phyloP scores from a whole-genome alignment of 2,329 filamentous ascomycete genomes.

The Emydomyces testavorans region DNA sequence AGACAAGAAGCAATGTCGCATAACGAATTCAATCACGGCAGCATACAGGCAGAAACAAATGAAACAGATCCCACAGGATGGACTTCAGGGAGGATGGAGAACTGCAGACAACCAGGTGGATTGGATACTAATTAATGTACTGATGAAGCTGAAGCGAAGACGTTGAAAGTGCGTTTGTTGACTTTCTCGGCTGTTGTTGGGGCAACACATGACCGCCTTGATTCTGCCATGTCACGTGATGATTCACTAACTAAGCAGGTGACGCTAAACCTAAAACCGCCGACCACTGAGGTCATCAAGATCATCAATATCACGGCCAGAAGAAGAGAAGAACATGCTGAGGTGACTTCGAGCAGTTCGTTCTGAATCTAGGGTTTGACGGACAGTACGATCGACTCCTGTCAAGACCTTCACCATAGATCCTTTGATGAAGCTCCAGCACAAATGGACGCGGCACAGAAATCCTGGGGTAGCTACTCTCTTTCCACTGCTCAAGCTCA shows the following conservation, averaged over 20 bases:
- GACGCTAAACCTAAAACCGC: constrained; percentile 4
- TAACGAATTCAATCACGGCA: constrained; percentile 3
- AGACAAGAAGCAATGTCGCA: constrained; percentile 8
- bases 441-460: constrained; percentile 46
- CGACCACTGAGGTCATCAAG: constrained; percentile 6
- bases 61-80: not conserved
- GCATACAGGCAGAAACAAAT: not conserved
- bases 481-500: constrained; percentile 9
- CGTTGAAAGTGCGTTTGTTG: constrained; percentile 19
- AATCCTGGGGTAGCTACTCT: constrained; percentile 46
- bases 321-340: too few relatives aligned
- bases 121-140: too few relatives aligned
- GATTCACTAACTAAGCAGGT: too few relatives aligned
- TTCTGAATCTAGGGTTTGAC: too few relatives aligned
- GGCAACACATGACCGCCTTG: constrained; percentile 28
- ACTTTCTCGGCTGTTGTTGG: constrained; percentile 23
- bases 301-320: not conserved
- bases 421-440: constrained; percentile 13
- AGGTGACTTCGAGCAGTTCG: too few relatives aligned
- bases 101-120: not conserved
- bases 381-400: too few relatives aligned
- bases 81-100: not conserved
- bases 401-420: not conserved
- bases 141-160: too few relatives aligned
- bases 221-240: constrained; percentile 26